A percentile compares a stretch with the other conserved stretches of the same genome.
These are phyloP conservation scores for Talaromyces adpressus DNA, from an alignment of 495 filamentous ascomycete species.

Conservation along the genomic window DNA sequence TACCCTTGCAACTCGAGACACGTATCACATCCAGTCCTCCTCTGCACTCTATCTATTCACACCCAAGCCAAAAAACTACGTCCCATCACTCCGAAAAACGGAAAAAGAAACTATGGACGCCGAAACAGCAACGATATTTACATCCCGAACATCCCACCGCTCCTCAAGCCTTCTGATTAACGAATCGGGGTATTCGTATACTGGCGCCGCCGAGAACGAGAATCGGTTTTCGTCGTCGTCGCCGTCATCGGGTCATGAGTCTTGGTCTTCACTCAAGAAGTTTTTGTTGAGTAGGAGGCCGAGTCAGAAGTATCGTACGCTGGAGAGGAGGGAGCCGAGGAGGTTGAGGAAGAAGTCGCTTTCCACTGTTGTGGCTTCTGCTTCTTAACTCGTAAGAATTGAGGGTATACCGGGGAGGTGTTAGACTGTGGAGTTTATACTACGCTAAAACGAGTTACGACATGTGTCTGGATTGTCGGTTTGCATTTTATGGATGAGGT, in stretches of 20 bases:
- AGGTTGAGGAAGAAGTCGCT: slow-evolving; percentile 27
- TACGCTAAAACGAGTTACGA: background rate
- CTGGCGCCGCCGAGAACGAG: background rate
- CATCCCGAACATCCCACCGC: background rate
- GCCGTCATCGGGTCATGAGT: slow-evolving; percentile 11
- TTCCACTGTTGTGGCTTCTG: background rate
- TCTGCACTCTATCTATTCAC: background rate
- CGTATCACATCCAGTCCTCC: background rate
- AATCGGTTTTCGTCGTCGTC: background rate
- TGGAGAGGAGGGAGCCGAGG: slow-evolving; percentile 39
- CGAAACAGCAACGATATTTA: slow-evolving; percentile 3
- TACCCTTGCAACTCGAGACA: background rate
- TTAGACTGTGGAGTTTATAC: background rate
- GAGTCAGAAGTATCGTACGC: slow-evolving; percentile 29
- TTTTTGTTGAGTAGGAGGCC: slow-evolving; percentile 31
- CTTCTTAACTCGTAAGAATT: background rate
- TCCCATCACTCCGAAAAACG: too few species aligned
- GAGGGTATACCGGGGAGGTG: background rate
- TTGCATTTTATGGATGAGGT: background rate
- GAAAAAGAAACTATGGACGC: background rate
- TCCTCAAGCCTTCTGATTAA: slow-evolving; percentile 9
- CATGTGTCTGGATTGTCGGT: background rate
- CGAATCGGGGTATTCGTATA: background rate
- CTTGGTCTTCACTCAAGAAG: slow-evolving; percentile 32
- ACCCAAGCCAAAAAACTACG: too few species aligned